A percentile compares a stretch with the other conserved stretches of the same genome.
phyloP scores from a whole-genome alignment of 1,284 basidiomycete species.

The Exobasidium cylindrosporum region DNA sequence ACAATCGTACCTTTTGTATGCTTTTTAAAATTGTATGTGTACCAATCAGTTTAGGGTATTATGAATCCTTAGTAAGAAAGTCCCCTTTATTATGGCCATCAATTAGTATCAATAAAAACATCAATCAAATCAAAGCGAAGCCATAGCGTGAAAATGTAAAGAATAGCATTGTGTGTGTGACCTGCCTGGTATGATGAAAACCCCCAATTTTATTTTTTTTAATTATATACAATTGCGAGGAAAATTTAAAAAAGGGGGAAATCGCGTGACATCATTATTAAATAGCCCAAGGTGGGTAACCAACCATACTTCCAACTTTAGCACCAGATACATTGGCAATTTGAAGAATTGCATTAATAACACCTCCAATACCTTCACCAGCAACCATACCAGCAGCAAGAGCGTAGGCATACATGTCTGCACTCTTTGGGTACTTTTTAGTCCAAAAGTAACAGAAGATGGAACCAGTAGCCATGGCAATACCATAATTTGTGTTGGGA shows the following conservation, averaged over 20 bases:
- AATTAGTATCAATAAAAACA: too few species aligned
- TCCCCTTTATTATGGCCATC: too few species aligned
- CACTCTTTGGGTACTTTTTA: slow-evolving; percentile 56
- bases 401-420: slow-evolving; percentile 64
- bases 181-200: too few species aligned
- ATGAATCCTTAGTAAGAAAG: too few species aligned
- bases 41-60: too few species aligned
- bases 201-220: too few species aligned
- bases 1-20: too few species aligned
- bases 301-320: slow-evolving; percentile 27
- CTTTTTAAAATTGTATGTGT: too few species aligned
- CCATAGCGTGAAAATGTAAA: too few species aligned
- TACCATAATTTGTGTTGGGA: slow-evolving; percentile 43
- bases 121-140: too few species aligned
- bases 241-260: background rate
- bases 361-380: slow-evolving; percentile 69
- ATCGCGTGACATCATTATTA: background rate
- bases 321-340: slow-evolving; percentile 35
- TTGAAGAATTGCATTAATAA: slow-evolving; percentile 62
- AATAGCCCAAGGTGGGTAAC: slow-evolving; percentile 27
- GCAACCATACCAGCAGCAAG: slow-evolving; percentile 65
- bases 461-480: slow-evolving; percentile 51
- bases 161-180: too few species aligned
- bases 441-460: slow-evolving; percentile 59
- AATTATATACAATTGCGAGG: too few species aligned